A percentile compares a stretch with the other conserved stretches of the same genome.
Evolutionary conservation across 352 stramenopile species (phyloP).

Genomic region (Thalassiosira mediterranea): DNA sequence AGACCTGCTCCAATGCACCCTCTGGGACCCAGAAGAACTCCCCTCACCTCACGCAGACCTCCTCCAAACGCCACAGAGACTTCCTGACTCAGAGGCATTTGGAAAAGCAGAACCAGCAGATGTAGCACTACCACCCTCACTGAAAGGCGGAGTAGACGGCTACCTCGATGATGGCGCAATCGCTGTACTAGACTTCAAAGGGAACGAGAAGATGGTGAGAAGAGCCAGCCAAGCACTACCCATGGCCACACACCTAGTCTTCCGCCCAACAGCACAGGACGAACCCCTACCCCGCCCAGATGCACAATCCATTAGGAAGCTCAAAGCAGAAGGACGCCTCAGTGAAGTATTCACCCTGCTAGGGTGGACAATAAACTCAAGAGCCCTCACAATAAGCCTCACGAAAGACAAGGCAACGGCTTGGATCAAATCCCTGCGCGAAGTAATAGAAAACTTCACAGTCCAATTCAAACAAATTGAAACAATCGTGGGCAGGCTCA

Average conservation of each 20-base stretch:
- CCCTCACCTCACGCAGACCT: slow-evolving; percentile 3
- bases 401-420: slow-evolving; percentile 12
- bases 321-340: slow-evolving; percentile 10
- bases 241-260: slow-evolving; percentile 13
- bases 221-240: not conserved
- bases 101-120: slow-evolving; percentile 1
- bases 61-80: not conserved
- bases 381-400: slow-evolving; percentile 13
- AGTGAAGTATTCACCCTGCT: slow-evolving; percentile 16
- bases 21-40: not conserved
- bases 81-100: not conserved
- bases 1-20: slow-evolving; percentile 1
- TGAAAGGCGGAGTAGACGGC: not conserved
- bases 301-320: slow-evolving; percentile 8
- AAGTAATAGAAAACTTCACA: not conserved
- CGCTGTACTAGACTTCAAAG: not conserved
- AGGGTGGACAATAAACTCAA: slow-evolving; percentile 20
- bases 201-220: slow-evolving; percentile 3
- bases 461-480: not conserved
- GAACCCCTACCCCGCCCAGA: slow-evolving; percentile 15
- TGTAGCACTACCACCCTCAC: not conserved
- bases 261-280: not conserved
- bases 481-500: slow-evolving; percentile 1
- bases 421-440: slow-evolving; percentile 1
- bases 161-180: slow-evolving; percentile 11